Conservation (phyloP, 192 early-diverging fungal species). For the Gorgonomyces haynaldii region DNA sequence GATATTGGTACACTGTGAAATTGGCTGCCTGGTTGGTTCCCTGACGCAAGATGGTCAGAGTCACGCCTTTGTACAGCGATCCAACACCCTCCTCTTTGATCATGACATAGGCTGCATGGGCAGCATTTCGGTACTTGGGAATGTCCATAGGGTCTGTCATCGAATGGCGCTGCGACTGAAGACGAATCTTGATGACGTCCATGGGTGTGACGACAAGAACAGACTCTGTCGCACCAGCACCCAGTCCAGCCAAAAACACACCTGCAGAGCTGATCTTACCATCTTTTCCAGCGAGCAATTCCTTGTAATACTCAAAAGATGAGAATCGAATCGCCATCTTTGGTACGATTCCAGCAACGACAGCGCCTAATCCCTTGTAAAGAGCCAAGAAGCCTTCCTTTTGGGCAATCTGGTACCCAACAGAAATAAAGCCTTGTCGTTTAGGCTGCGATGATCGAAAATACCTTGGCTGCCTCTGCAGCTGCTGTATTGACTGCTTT, state of each 20-base stretch:
- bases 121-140: conserved; percentile 92
- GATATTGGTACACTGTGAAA: conserved; percentile 92
- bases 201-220: conserved; percentile 93
- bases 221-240: conserved; percentile 88
- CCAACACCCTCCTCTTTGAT: conserved; percentile 77
- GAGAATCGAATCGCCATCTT: conserved; percentile 99
- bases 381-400: conserved; percentile 81
- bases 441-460: conserved; percentile 14
- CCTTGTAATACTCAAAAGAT: conserved; percentile 90
- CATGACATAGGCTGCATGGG: conserved; percentile 84
- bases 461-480: conserved; percentile 40
- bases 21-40: conserved; percentile 98
- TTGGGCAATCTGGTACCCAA: conserved; percentile 72
- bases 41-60: conserved; percentile 85
- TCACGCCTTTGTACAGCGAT: conserved; percentile 90
- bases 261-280: conserved; percentile 53
- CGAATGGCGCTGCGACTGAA: conserved; percentile 92
- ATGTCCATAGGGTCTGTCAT: conserved; percentile 92
- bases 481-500: conserved; percentile 39
- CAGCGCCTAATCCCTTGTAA: conserved; percentile 96
- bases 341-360: conserved; percentile 91
- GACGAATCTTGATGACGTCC: conserved; percentile 98
- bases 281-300: conserved; percentile 50
- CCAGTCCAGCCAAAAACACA: conserved; percentile 59
- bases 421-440: conserved; percentile 57